Percentiles rank a stretch among this genome's conserved stretches.
Conservation (phyloP, 176 grass and related monocot species). For the Aegilops umbellulata region DNA sequence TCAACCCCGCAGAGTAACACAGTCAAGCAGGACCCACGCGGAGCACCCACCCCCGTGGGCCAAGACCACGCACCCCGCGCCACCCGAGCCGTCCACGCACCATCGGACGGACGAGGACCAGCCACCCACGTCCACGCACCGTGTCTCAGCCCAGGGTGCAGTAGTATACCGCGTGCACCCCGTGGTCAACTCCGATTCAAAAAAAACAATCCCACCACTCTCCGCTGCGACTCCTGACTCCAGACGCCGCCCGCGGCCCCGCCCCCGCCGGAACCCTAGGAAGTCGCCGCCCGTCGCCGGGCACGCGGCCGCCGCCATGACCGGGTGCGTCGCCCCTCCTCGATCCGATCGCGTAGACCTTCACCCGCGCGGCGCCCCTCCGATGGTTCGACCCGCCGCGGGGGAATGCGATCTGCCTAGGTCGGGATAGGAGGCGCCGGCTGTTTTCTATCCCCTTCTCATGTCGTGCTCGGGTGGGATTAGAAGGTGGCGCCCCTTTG, state of each 20-base stretch:
- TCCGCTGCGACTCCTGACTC: conserved; percentile 6
- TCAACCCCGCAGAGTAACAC: background rate
- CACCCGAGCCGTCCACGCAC: background rate
- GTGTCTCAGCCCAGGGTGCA: background rate
- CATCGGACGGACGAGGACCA: background rate
- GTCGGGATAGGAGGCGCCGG: background rate
- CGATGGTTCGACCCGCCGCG: background rate
- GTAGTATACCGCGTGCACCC: background rate
- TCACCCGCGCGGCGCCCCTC: background rate
- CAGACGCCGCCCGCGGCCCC: background rate
- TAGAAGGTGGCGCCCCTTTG: background rate
- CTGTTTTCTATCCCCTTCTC: background rate
- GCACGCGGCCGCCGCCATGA: conserved; percentile 32
- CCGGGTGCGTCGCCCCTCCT: conserved; percentile 37
- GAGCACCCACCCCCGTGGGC: no score
- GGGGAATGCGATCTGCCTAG: background rate
- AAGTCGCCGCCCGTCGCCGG: background rate
- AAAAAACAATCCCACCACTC: background rate
- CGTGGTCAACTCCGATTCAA: conserved; percentile 46
- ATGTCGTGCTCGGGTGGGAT: background rate
- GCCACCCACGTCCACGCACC: background rate
- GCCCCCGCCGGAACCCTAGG: conserved; percentile 33
- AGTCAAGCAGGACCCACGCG: background rate
- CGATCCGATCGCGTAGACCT: background rate
- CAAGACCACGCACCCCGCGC: fast-evolving